phyloP scores from a whole-genome alignment of 2,329 filamentous ascomycete species.

The Plectosphaerella plurivora region DNA sequence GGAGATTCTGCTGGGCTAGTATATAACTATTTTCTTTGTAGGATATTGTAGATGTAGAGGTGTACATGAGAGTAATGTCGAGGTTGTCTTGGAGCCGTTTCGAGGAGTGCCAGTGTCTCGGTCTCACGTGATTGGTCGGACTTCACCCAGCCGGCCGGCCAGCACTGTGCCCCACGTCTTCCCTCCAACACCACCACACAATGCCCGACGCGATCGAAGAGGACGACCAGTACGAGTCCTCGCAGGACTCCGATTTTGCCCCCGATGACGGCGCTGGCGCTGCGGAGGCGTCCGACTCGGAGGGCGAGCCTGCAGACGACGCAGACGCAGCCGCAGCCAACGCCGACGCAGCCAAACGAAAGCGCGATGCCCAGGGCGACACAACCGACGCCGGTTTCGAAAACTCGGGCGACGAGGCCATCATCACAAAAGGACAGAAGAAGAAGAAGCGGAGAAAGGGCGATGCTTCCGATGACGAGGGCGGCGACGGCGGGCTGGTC shows the following conservation, averaged over 20 bases:
- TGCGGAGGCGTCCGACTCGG: slow-evolving; percentile 46
- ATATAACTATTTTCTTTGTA: neutral
- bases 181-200: slow-evolving; percentile 10
- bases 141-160: neutral
- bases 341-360: slow-evolving; percentile 24
- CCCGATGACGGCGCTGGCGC: slow-evolving; percentile 46
- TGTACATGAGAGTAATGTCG: neutral
- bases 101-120: too few relatives aligned
- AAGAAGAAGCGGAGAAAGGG: slow-evolving; percentile 36
- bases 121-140: neutral
- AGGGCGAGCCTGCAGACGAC: slow-evolving; percentile 25
- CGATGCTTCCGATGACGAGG: slow-evolving; percentile 42
- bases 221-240: slow-evolving; percentile 61
- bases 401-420: slow-evolving; percentile 69
- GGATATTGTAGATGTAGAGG: neutral
- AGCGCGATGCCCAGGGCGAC: slow-evolving; percentile 18
- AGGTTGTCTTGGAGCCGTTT: too few relatives aligned
- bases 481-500: slow-evolving; percentile 58
- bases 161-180: neutral
- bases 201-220: slow-evolving; percentile 43
- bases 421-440: slow-evolving; percentile 60
- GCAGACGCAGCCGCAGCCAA: slow-evolving; percentile 13
- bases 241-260: slow-evolving; percentile 70
- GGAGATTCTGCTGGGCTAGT: slow-evolving; percentile 33
- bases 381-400: slow-evolving; percentile 47